These are phyloP conservation scores for Fusarium pseudoanthophilum DNA, from an alignment of 2,329 filamentous ascomycete genomes.

Conservation along the genomic window DNA sequence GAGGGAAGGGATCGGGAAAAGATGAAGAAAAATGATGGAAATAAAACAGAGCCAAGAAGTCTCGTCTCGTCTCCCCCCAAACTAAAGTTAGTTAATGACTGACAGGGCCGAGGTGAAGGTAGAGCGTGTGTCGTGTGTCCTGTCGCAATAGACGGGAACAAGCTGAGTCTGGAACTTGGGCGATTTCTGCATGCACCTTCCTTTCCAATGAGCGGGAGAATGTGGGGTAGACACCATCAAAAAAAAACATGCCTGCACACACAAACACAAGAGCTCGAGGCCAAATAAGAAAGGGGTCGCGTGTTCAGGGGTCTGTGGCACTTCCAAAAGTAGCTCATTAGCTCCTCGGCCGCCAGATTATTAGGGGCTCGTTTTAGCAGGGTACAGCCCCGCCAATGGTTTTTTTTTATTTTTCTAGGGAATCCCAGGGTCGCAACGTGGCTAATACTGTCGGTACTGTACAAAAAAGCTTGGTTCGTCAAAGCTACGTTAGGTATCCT, in stretches of 20 bases:
- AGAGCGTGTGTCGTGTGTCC: neutral
- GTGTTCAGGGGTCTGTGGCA: constrained; percentile 30
- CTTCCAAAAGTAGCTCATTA: constrained; percentile 8
- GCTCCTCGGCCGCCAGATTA: constrained; percentile 3
- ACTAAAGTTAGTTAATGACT: neutral
- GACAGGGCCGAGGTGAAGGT: neutral
- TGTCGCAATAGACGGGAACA: neutral
- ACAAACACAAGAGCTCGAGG: neutral
- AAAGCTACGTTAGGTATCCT: neutral
- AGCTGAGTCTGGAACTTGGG: constrained; percentile 17
- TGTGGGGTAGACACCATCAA: constrained; percentile 33
- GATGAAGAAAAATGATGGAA: constrained; percentile 8
- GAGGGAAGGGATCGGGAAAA: neutral
- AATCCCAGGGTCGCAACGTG: constrained; percentile 4
- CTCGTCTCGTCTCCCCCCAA: neutral
- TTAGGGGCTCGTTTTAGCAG: constrained; percentile 24
- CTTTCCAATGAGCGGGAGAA: constrained; percentile 24
- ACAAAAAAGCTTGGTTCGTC: neutral
- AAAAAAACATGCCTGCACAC: neutral
- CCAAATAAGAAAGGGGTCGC: constrained; percentile 42
- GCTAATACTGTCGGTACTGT: neutral
- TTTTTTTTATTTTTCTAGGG: neutral
- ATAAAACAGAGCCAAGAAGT: neutral
- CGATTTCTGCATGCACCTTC: neutral
- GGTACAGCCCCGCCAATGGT: neutral